Evolutionary conservation across 1,284 basidiomycete species (phyloP), one percentile per base, ranked within the genome.

Genomic region (Neolentinus lepideus): DNA sequence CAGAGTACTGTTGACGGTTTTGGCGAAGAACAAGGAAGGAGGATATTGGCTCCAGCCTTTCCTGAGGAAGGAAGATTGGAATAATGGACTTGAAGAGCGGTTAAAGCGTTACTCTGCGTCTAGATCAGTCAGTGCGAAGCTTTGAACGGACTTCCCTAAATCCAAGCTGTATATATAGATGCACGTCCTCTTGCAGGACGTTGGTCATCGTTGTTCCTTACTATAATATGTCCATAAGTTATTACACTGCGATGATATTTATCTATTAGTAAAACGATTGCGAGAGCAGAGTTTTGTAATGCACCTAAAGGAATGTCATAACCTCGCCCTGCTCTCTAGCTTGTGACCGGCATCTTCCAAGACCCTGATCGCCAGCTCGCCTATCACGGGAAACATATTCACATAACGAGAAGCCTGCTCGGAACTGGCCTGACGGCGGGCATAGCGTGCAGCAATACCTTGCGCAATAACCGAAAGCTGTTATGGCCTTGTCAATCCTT

Each of bases 391-490:
- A 69, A 93, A 92, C 11, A 78, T 66, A 6, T 69, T 64, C 2
- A 69, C 71, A 57, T 88, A 79, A 25, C 79, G 62, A 38, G 76
- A 71, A 1, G 92, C 92, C 36, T 76, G 73, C 59, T 92, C 93
- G 0, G 89, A 92, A 63, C 86, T 92, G 0, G 94, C 94, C 71
- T 96, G 94, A 8, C 91, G 83, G 50, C 85, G 78, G 0, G 92
- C 90, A 53, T 82, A 83, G 14, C 96, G 82, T 3, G 96, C 95
- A 1, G 94, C 92, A 58, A 98, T 96, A 2, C 95, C 95, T 71
- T 98, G 95, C 0, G 83, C 75, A 62, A 98, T 98, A 58, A 98
- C 83, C 0, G 92, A 82, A 36, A 92, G 72, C 88, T 94, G 50
- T 38, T 46, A 48, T 52, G 35, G 50, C 54, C 31, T 46, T 21